Conservation (phyloP, 805 yeast genomes). For the Komagataella ulmi region DNA sequence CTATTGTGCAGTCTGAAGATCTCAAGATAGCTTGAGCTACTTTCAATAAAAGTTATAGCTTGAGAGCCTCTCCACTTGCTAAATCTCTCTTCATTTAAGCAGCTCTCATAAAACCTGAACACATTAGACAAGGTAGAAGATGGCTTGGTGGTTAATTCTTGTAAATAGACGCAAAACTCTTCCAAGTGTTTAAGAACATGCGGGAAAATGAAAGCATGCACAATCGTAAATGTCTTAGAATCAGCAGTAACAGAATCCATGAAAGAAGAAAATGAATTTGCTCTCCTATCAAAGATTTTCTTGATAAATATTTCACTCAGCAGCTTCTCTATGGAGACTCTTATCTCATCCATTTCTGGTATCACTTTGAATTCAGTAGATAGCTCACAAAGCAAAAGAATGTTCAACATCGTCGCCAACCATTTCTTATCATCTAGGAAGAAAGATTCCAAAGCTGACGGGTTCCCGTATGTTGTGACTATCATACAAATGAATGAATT, state of each 20-base stretch:
- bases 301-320: not conserved
- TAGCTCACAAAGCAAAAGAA: not conserved
- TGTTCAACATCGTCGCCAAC: not conserved
- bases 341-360: not conserved
- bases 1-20: not conserved
- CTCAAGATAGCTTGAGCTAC: not conserved
- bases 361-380: not conserved
- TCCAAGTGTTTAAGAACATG: not conserved
- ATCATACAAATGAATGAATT: not conserved
- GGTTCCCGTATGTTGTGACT: not conserved
- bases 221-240: not conserved
- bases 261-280: not conserved
- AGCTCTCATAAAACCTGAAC: not conserved
- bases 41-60: not conserved
- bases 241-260: not conserved
- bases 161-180: not conserved
- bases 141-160: not conserved
- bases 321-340: not conserved
- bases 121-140: not conserved
- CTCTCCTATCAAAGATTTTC: not conserved
- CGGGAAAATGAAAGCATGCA: not conserved
- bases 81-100: not conserved
- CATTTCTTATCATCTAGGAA: not conserved
- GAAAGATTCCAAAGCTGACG: not conserved
- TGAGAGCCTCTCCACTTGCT: not conserved